Evolutionary conservation across 2,329 filamentous ascomycete species (phyloP).

Genomic region (Alternaria dauci): DNA sequence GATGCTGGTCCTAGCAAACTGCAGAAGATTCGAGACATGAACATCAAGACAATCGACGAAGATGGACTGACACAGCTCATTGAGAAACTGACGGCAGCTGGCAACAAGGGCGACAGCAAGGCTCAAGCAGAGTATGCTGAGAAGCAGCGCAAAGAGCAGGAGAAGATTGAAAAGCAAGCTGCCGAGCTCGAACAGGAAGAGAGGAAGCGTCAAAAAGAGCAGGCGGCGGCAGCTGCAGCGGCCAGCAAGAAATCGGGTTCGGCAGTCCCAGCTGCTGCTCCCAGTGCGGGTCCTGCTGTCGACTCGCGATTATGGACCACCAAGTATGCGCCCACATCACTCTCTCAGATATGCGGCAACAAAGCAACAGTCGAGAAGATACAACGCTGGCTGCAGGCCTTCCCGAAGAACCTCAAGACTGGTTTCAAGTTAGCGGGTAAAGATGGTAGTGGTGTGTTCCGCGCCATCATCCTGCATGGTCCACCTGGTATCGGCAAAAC

Average conservation of each 20-base stretch:
- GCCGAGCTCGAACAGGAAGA: conserved; percentile 88
- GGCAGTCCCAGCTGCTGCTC: conserved; percentile 32
- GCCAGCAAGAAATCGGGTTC: conserved; percentile 50
- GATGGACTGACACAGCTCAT: conserved; percentile 91
- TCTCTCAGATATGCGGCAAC: conserved; percentile 94
- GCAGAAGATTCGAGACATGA: conserved; percentile 79
- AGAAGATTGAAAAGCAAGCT: conserved; percentile 81
- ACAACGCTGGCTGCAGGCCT: conserved; percentile 84
- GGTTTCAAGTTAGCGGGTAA: conserved; percentile 83
- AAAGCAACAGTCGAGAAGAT: conserved; percentile 90
- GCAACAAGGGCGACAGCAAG: conserved; percentile 76
- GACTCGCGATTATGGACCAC: conserved; percentile 77
- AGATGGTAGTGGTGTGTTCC: conserved; percentile 82
- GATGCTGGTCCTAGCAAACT: conserved; percentile 96
- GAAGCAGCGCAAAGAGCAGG: conserved; percentile 84
- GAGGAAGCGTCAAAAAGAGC: conserved; percentile 71
- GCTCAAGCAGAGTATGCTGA: conserved; percentile 85
- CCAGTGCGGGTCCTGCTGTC: conserved; percentile 31
- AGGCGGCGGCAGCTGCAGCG: conserved; percentile 50
- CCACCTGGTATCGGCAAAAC: conserved; percentile 98
- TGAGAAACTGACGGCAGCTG: conserved; percentile 79
- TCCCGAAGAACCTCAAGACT: conserved; percentile 78
- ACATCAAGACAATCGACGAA: conserved; percentile 92
- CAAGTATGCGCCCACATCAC: conserved; percentile 88
- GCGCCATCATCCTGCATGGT: conserved; percentile 94